Evolutionary conservation across 208 protist species (phyloP).

Genomic region (Balamuthia mandrillaris): DNA sequence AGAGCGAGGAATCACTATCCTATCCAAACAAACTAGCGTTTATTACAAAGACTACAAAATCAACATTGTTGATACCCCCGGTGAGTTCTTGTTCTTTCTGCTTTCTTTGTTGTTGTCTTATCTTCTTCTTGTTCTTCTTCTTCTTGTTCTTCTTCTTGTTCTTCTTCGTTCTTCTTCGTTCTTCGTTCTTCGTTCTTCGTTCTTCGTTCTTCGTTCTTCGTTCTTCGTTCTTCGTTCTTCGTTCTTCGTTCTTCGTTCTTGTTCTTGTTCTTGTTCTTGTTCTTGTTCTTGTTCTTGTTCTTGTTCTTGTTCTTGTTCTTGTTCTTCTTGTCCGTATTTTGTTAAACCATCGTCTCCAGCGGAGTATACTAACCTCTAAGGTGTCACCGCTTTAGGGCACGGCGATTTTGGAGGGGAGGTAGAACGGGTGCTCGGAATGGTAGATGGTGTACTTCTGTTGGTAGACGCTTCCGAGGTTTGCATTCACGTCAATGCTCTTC

Average conservation of each 20-base stretch:
- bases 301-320: not conserved
- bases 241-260: not conserved
- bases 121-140: no score
- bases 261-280: no score
- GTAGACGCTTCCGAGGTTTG: conserved; percentile 47
- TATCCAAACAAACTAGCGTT: conserved; percentile 81
- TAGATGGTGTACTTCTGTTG: conserved; percentile 87
- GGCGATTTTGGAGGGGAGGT: conserved; percentile 97
- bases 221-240: not conserved
- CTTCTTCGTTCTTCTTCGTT: no score
- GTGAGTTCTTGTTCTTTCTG: conserved; percentile 21
- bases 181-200: no score
- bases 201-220: no score
- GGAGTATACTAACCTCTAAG: no score
- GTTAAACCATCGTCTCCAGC: no score
- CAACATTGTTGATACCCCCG: conserved; percentile 96
- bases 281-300: not conserved
- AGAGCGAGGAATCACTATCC: conserved; percentile 94
- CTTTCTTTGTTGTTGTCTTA: not conserved
- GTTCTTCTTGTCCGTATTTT: no score
- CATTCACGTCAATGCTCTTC: not conserved
- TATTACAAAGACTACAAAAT: conserved; percentile 75
- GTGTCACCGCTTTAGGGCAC: conserved; percentile 81
- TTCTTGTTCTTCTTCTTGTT: no score
- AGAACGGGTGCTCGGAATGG: conserved; percentile 93